Evolutionary conservation across 2,329 filamentous ascomycete species (phyloP), one percentile per base, ranked within the genome.

Genomic region (Bipolaris victoriae): DNA sequence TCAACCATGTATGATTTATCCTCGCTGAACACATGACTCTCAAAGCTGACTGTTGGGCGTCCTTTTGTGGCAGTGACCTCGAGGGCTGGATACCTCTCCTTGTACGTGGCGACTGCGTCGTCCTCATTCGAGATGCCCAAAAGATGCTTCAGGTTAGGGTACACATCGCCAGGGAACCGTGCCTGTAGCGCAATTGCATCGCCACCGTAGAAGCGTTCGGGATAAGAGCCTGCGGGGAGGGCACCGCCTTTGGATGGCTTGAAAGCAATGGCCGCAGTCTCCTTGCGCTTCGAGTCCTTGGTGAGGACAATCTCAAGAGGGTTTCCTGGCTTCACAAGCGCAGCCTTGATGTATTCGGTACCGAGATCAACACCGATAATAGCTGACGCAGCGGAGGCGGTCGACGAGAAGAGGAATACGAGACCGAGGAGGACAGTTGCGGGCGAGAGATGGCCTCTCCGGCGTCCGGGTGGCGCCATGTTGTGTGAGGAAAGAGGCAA

Each of bases 221-320:
- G 95, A 76, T 90, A 97, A 24, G 76, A 73, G 55, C 71, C 73
- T 16, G 81, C 79, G 61, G 77, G 77, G 51, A 86, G 88, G 57
- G 86, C 82, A 52, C 84, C 85, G 69, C 84, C 81, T 67, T 85
- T 85, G n/a, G 86, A 83, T 36, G 93, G 92, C 80, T 99, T 98
- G 81, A 99, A 98, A 41, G 92, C 90, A 66, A 99, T 88, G 40
- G 92, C 93, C 1, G 93, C 91, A 22, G 86, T 86, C 77, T 99
- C 95, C 82, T 99, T 99, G 73, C 95, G 90, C 77, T 96, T 91
- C 29, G 95, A 97, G 80, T 99, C 95, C 77, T 98, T 99, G 29
- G 93, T 97, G 55, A 97, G 85, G 76, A 99, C 94, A 65, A 99
- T 98, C 67, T 99, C 95, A 74, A 99, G 91, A 10, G 95, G 95